Base-by-base conservation (phyloP, 306 rosid species). In the Notholithocarpus densiflorus region DNA sequence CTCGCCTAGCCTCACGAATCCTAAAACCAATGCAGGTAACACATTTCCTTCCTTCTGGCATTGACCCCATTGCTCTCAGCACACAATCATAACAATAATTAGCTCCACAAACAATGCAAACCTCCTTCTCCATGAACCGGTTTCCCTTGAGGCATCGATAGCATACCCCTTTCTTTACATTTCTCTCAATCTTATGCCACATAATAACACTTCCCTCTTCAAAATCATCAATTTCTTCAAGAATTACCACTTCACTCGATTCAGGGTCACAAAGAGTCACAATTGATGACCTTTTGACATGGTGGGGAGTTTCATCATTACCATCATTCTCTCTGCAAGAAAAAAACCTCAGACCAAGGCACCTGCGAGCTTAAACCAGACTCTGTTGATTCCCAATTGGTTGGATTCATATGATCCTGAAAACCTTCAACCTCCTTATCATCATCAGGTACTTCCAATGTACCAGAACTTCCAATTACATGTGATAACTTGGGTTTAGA, bases 11-110 rank as follows among this genome's bases (percentile, higher is more conserved):
- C 87, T 93, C 98, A 51, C 90, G 88, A 65, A 93, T 88, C 48
- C 79, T 34, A 26, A 18, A 24, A 48, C 88, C 89, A 78, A 90
- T 89, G 84, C 97, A 93, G 57, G 75, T 51, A 18, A 93, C 57
- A 77, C 98, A 91, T 74, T 93, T 93, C 56, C 98, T 88, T n/a
- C 98, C 98, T 83, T 93, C 89, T 2, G 97, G 93, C 98, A 93
- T 91, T 10, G 93, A 77, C 77, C 98, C 97, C 98, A 91, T 93
- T 76, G 87, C 92, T 81, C 88, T 86, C 10, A 88, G 43, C 40
- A 93, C 87, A 78, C 98, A 93, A 12, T 54, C 51, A 27, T 34
- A n/a, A 56, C 98, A 93, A 77, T 82, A 93, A 84, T 88, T 91
- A 11, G 93, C 93, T 18, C 88, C 81, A 79, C 97, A 93, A 72